Evolutionary conservation across 331 rosid genomes (phyloP).

Genomic region (Cydonia oblonga): DNA sequence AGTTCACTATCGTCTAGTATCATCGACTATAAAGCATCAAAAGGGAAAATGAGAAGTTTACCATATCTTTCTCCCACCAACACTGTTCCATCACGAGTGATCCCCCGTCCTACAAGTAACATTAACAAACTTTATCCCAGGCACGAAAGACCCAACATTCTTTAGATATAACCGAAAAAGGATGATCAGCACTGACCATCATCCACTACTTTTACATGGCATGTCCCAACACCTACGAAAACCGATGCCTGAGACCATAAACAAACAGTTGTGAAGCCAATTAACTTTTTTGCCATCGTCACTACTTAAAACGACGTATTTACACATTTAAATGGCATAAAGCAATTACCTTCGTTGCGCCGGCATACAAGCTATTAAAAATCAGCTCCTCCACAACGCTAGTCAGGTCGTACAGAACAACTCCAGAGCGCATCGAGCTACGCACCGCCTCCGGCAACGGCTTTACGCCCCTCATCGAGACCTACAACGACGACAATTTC

Average conservation of each 20-base stretch:
- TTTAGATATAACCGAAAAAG: neutral
- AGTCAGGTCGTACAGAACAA: slow-evolving; percentile 47
- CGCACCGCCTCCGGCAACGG: slow-evolving; percentile 47
- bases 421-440: slow-evolving; percentile 65
- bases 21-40: neutral
- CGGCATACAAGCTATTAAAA: slow-evolving; percentile 67
- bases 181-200: slow-evolving; percentile 39
- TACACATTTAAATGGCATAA: neutral
- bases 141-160: neutral
- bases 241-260: slow-evolving; percentile 47
- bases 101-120: slow-evolving; percentile 57
- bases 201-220: slow-evolving; percentile 65
- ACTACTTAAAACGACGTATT: neutral
- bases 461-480: slow-evolving; percentile 44
- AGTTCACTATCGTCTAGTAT: too few species aligned
- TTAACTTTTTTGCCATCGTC: neutral
- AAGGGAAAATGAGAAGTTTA: slow-evolving; percentile 9
- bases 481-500: neutral
- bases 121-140: neutral
- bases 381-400: slow-evolving; percentile 82
- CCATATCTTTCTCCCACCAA: slow-evolving; percentile 88
- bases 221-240: slow-evolving; percentile 46
- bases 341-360: slow-evolving; percentile 52
- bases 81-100: slow-evolving; percentile 70
- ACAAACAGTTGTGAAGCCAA: neutral